A percentile compares a stretch with the other conserved stretches of the same genome.
Evolutionary conservation across 2,329 filamentous ascomycete species (phyloP).

Genomic region (Cryphonectria parasitica): DNA sequence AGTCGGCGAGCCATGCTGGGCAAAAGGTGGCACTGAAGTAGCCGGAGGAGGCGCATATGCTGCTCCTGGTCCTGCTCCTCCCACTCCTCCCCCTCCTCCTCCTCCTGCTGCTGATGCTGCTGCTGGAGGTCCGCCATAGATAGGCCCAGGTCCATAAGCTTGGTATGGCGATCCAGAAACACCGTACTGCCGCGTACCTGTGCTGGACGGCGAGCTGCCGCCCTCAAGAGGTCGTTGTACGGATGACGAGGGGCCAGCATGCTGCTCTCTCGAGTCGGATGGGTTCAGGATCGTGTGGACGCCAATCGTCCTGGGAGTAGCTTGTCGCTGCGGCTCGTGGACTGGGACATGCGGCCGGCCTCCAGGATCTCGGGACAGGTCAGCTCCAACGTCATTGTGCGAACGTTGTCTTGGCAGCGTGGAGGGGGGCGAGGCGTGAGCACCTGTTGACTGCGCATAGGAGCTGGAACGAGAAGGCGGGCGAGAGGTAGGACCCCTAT

Average conservation of each 20-base stretch:
- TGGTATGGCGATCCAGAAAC: conserved; percentile 32
- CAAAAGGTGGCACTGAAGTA: conserved; percentile 27
- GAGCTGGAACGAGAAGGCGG: conserved; percentile 57
- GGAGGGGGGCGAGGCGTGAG: conserved; percentile 36
- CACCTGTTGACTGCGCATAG: conserved; percentile 47
- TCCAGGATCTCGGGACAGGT: conserved; percentile 36
- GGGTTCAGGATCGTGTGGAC: conserved; percentile 52
- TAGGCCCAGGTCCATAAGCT: conserved; percentile 17
- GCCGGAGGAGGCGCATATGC: conserved; percentile 21
- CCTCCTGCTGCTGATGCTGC: not conserved
- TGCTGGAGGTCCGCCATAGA: conserved; percentile 25
- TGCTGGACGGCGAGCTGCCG: conserved; percentile 31
- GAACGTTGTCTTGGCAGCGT: conserved; percentile 37
- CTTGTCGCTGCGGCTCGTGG: conserved; percentile 37
- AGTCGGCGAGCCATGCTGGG: conserved; percentile 26
- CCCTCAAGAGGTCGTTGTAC: conserved; percentile 32
- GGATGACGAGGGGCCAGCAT: conserved; percentile 29
- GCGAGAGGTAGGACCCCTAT: conserved; percentile 60
- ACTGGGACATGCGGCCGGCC: conserved; percentile 36
- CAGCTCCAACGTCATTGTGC: conserved; percentile 38
- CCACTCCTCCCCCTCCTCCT: too few species aligned
- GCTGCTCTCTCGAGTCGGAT: conserved; percentile 37
- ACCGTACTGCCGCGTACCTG: conserved; percentile 33
- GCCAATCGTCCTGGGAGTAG: conserved; percentile 42
- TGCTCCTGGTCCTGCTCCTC: not conserved